Evolutionary conservation across 2,329 filamentous ascomycete genomes (phyloP).

Genomic region (Beauveria pseudobassiana): DNA sequence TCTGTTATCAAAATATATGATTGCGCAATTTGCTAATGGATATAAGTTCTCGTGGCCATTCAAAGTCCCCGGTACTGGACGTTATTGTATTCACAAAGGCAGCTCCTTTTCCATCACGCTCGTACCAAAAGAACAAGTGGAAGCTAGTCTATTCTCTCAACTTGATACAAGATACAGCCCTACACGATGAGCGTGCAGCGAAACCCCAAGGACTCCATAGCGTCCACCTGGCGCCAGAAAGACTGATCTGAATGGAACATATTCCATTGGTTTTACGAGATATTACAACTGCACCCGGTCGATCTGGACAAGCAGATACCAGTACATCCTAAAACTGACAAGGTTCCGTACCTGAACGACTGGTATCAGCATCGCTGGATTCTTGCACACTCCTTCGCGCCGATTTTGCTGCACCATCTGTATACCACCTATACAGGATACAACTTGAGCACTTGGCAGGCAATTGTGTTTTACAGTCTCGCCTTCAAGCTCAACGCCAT

Average conservation of each 20-base stretch:
- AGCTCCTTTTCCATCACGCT: neutral
- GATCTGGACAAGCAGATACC: constrained; percentile 17
- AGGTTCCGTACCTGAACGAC: constrained; percentile 23
- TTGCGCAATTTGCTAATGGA: neutral
- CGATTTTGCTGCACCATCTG: constrained; percentile 19
- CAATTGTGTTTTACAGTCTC: constrained; percentile 20
- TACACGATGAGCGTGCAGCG: neutral
- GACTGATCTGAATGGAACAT: constrained; percentile 15
- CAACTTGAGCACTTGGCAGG: constrained; percentile 9
- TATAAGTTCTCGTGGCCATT: neutral
- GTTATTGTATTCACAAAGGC: neutral
- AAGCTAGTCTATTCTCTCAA: neutral
- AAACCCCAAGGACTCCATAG: constrained; percentile 16
- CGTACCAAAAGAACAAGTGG: neutral
- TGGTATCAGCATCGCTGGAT: constrained; percentile 25
- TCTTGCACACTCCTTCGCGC: constrained; percentile 21
- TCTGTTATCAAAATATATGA: neutral
- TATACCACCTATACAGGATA: constrained; percentile 11
- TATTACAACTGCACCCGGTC: constrained; percentile 14
- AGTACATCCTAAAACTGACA: constrained; percentile 25
- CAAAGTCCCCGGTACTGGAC: neutral
- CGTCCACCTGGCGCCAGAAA: constrained; percentile 17
- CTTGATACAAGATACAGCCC: neutral
- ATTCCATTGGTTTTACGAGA: constrained; percentile 15
- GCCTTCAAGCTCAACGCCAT: constrained; percentile 24